Conservation (phyloP, 208 protist species). For the Leishmania amazonensis region DNA sequence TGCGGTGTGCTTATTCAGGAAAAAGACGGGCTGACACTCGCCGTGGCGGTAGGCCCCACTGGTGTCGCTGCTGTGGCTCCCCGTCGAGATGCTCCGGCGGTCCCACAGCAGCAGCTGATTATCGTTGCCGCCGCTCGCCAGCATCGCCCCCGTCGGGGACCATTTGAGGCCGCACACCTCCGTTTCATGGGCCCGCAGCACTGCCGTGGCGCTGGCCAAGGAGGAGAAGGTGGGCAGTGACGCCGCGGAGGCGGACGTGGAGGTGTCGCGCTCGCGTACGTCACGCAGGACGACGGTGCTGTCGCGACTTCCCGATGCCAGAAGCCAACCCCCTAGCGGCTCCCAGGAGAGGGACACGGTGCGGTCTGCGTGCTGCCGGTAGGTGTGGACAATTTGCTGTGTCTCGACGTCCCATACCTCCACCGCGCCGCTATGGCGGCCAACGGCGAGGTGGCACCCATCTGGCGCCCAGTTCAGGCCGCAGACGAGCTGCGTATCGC, state of each 20-base stretch:
- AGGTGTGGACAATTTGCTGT: constrained; percentile 70
- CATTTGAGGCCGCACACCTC: constrained; percentile 98
- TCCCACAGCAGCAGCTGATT: constrained; percentile 98
- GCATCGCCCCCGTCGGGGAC: constrained; percentile 89
- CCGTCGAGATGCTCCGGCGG: constrained; percentile 34
- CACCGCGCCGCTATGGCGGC: constrained; percentile 85
- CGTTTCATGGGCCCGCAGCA: constrained; percentile 90
- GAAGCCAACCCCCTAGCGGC: constrained; percentile 44
- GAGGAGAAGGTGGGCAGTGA: constrained; percentile 6
- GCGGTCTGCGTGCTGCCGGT: constrained; percentile 84
- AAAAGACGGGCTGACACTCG: constrained; percentile 67
- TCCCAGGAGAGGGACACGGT: constrained; percentile 94
- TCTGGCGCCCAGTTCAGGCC: constrained; percentile 94
- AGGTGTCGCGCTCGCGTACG: constrained; percentile 67
- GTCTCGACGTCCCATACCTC: constrained; percentile 93
- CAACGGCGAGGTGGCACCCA: constrained; percentile 87
- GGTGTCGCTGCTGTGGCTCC: neutral
- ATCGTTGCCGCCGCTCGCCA: constrained; percentile 99
- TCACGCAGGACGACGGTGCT: constrained; percentile 95
- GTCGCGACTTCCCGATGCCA: constrained; percentile 96
- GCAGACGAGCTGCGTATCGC: constrained; percentile 61
- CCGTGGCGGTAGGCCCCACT: constrained; percentile 5
- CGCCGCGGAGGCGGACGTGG: constrained; percentile 7
- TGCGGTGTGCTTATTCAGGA: constrained; percentile 93
- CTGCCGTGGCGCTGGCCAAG: constrained; percentile 19